These are phyloP conservation scores for Tylopilus felleus DNA, from an alignment of 768 basidiomycete species.

Conservation along the genomic window DNA sequence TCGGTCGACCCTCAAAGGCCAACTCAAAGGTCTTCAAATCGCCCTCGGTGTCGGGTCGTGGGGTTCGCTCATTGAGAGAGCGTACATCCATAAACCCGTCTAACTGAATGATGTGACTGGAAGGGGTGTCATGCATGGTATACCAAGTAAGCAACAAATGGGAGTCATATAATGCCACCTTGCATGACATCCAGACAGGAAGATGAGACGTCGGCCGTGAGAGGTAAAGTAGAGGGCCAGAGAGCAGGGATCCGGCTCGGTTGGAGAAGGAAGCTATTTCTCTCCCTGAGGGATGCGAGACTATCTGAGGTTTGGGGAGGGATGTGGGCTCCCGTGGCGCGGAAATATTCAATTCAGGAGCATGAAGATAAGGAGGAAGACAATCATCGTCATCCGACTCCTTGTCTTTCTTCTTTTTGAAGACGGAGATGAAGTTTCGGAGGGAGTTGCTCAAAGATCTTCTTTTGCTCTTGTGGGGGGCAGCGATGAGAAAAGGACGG, in stretches of 20 bases:
- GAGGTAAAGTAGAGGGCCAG: slow-evolving; percentile 46
- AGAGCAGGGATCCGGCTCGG: slow-evolving; percentile 1
- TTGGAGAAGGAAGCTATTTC: not conserved
- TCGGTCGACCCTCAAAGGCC: slow-evolving; percentile 48
- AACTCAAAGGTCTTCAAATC: slow-evolving; percentile 62
- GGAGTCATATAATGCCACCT: slow-evolving; percentile 33
- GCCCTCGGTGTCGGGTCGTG: slow-evolving; percentile 40
- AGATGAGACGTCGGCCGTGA: slow-evolving; percentile 31
- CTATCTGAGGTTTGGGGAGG: not conserved
- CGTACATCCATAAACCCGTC: slow-evolving; percentile 59
- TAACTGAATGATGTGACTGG: slow-evolving; percentile 47
- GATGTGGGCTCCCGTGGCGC: not conserved
- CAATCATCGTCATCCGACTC: slow-evolving; percentile 28
- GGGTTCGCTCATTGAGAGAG: slow-evolving; percentile 50
- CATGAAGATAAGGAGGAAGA: not conserved
- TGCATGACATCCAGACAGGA: slow-evolving; percentile 52
- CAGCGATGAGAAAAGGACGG: slow-evolving; percentile 17
- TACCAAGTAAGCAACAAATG: slow-evolving; percentile 50
- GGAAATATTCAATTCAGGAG: slow-evolving; percentile 5
- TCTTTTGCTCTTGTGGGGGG: slow-evolving; percentile 40
- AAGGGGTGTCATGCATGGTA: slow-evolving; percentile 38
- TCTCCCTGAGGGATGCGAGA: not conserved
- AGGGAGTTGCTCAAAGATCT: slow-evolving; percentile 61
- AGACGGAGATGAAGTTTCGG: slow-evolving; percentile 57
- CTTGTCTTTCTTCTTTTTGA: slow-evolving; percentile 46